Base-by-base conservation (phyloP, 257 asterid genomes). In the Scutellaria baicalensis region DNA sequence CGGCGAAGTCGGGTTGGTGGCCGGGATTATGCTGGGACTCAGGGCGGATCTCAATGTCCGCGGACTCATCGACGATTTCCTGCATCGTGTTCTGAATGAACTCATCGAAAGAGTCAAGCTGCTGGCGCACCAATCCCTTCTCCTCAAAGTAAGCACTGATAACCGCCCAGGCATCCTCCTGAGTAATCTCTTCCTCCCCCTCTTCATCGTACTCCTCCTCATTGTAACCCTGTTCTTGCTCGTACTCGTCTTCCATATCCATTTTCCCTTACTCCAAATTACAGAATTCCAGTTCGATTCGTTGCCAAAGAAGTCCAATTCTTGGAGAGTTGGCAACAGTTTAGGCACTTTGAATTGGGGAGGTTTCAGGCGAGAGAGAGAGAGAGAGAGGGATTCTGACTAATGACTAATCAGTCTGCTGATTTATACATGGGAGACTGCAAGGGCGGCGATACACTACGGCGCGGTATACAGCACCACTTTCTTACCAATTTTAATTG, bases 111-210 rank as follows among this genome's bases (percentile, higher is more conserved):
- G 99, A 93, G 59, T 93, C 99, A 9, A 93, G 86, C 73, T 93
- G 99, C 57, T 93, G 99, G 1, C 99, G 87, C 65, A 93, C 99
- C 72, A 93, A 73, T 64, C 99, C 99, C 74, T 93, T 93, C 78
- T 89, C 97, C 72, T 93, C 99, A 23, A 93, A 93, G 71, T 91
- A 93, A 18, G 99, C 97, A 60, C 98, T 93, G 65, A 93, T 93
- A 0, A 93, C 99, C 0, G 99, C 88, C 99, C 99, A 93, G 3
- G 99, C 97, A 40, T 93, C 97, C 68, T 93, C 99, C 84, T 93
- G 99, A 10, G 96, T 87, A 6, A 93, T 93, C 68, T 93, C 99
- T 33, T 91, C 89, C 6, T 93, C 90, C 3, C 81, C 94, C 27
- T 77, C 83, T 0, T 71, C 84, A 13, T 78, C 83, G 66, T 83